A percentile compares a stretch with the other conserved stretches of the same genome.
Evolutionary conservation across 2,329 filamentous ascomycete species (phyloP).

Genomic region (Aspergillus thermomutatus): DNA sequence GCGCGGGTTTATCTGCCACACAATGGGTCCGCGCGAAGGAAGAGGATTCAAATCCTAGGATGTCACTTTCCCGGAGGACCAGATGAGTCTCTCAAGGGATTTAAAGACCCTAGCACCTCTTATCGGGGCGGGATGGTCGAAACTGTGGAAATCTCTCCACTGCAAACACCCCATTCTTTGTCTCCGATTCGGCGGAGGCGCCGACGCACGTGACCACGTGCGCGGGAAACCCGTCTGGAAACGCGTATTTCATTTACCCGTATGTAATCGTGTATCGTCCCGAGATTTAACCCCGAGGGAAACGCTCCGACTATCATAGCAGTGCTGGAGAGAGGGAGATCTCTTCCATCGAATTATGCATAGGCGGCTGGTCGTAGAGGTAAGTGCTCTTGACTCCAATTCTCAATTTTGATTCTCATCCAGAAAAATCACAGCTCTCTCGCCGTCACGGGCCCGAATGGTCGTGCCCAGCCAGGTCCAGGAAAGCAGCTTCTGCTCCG

Average conservation of each 20-base stretch:
- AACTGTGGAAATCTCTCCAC: not conserved
- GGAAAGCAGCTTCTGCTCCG: constrained; percentile 18
- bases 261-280: not conserved
- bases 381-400: constrained; percentile 11
- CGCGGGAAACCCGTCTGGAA: constrained; percentile 15
- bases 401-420: not conserved
- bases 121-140: constrained; percentile 10
- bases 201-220: constrained; percentile 30
- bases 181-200: constrained; percentile 30
- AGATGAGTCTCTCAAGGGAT: not conserved
- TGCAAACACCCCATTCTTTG: not conserved
- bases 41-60: not conserved
- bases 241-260: constrained; percentile 2
- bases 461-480: constrained; percentile 31
- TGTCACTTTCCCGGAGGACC: not conserved
- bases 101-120: constrained; percentile 7
- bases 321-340: constrained; percentile 7
- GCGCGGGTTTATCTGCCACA: not conserved
- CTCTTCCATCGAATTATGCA: constrained; percentile 27
- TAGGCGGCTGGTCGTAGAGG: constrained; percentile 32
- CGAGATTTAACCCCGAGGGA: constrained; percentile 15
- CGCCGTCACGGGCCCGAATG: constrained; percentile 39
- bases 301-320: constrained; percentile 13
- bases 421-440: constrained; percentile 26
- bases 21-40: not conserved